Conservation (phyloP, 169 alveolate species). For the Perkinsus chesapeaki region DNA sequence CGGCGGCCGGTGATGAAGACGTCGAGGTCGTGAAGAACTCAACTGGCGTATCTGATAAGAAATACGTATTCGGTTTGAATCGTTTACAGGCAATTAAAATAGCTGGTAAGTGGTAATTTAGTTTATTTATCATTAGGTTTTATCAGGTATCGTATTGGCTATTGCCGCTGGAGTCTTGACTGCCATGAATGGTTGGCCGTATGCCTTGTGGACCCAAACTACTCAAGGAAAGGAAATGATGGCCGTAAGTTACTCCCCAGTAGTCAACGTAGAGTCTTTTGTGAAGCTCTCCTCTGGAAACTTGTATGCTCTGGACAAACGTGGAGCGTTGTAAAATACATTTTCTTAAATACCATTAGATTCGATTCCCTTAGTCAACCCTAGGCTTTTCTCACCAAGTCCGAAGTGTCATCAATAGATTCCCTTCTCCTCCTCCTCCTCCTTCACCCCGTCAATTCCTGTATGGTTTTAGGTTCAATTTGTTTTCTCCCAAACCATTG, state of each 20-base stretch:
- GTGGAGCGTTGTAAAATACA: too few species aligned
- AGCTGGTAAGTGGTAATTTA: not conserved
- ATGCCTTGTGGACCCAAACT: not conserved
- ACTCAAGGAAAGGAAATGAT: not conserved
- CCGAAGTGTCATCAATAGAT: too few species aligned
- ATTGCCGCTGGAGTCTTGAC: not conserved
- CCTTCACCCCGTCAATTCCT: too few species aligned
- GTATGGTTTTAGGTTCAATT: not conserved
- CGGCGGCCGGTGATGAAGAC: not conserved
- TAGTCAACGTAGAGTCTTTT: too few species aligned
- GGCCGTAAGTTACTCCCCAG: not conserved
- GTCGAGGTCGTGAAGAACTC: not conserved
- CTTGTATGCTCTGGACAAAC: too few species aligned
- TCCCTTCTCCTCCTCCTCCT: too few species aligned
- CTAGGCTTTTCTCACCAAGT: too few species aligned
- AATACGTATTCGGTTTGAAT: not conserved
- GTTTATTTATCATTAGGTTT: not conserved
- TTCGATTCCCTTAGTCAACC: too few species aligned
- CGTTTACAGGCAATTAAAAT: not conserved
- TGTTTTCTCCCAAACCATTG: not conserved
- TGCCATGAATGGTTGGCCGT: constrained; percentile 1
- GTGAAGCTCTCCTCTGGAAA: too few species aligned
- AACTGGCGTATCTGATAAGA: not conserved
- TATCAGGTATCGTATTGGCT: not conserved
- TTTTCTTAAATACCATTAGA: too few species aligned